Evolutionary conservation across 2,329 filamentous ascomycete species (phyloP).

Genomic region (Septoria petroselini): DNA sequence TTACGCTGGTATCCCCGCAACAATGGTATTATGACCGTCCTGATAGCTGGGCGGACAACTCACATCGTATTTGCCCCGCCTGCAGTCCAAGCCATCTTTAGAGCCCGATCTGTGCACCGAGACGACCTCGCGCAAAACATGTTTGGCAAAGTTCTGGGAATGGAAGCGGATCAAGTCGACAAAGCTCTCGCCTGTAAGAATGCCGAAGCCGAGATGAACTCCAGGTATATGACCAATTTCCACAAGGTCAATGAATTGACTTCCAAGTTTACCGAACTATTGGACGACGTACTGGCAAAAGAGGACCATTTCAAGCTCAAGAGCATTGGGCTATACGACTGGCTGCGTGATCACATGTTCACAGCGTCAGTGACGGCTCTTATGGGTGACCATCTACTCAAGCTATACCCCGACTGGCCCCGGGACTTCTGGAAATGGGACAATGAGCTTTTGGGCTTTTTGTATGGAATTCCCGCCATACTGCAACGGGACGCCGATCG

Average conservation of each 20-base stretch:
- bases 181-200: conserved; percentile 27
- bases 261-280: conserved; percentile 25
- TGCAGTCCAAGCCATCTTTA: conserved; percentile 34
- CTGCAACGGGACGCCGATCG: conserved; percentile 28
- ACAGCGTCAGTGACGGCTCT: conserved; percentile 33
- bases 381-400: conserved; percentile 32
- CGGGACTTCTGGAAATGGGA: conserved; percentile 37
- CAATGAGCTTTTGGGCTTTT: conserved; percentile 31
- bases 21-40: conserved; percentile 32
- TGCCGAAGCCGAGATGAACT: conserved; percentile 31
- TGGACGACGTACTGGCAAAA: conserved; percentile 25
- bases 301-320: conserved; percentile 23
- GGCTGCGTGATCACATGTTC: conserved; percentile 35
- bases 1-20: conserved; percentile 31
- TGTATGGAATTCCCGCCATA: conserved; percentile 32
- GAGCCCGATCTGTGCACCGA: conserved; percentile 24
- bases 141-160: conserved; percentile 27
- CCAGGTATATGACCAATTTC: conserved; percentile 32
- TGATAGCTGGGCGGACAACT: conserved; percentile 30
- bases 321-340: conserved; percentile 32
- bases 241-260: conserved; percentile 37
- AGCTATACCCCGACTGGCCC: conserved; percentile 33
- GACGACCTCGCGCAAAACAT: conserved; percentile 33
- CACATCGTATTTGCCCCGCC: conserved; percentile 31
- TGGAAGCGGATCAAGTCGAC: conserved; percentile 27